Conservation (phyloP, 176 grass and related monocot genomes). For the Eragrostis nindensis region DNA sequence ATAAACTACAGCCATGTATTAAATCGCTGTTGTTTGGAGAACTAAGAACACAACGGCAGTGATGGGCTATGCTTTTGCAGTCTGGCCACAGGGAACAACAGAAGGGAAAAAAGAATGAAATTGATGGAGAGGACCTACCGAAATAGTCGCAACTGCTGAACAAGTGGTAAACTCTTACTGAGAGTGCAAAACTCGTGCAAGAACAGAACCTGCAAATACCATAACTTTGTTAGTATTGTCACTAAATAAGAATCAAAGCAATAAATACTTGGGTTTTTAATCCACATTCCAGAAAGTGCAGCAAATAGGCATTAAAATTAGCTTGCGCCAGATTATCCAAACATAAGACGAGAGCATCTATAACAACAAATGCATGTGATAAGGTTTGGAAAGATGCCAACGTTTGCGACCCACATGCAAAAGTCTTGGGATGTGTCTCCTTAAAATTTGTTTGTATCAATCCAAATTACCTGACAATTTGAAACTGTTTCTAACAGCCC, state of each 20-base stretch:
- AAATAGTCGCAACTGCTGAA: conserved; percentile 92
- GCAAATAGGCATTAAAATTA: conserved; percentile 16
- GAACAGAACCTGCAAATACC: conserved; percentile 78
- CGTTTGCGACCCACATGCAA: neutral
- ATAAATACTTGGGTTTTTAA: conserved; percentile 21
- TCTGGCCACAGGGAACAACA: neutral
- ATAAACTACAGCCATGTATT: conserved; percentile 26
- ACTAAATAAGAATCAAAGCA: conserved; percentile 25
- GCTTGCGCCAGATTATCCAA: conserved; percentile 32
- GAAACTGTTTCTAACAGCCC: conserved; percentile 13
- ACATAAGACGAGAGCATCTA: neutral
- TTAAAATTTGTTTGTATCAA: conserved; percentile 11
- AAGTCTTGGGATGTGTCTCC: neutral
- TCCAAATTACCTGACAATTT: conserved; percentile 16
- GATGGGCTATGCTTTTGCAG: no score
- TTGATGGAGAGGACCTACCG: conserved; percentile 63
- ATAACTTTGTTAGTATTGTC: conserved; percentile 38
- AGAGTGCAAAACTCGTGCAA: conserved; percentile 98
- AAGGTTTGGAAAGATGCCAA: neutral
- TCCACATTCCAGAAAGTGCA: conserved; percentile 33
- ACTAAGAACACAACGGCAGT: no score
- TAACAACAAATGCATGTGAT: neutral
- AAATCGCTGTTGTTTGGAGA: no score
- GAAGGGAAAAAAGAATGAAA: conserved; percentile 10
- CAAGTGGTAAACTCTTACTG: conserved; percentile 93